Percentiles rank a stretch among this genome's conserved stretches.
Conservation (phyloP, 2,329 filamentous ascomycete species). For the Pseudogymnoascus verrucosus region DNA sequence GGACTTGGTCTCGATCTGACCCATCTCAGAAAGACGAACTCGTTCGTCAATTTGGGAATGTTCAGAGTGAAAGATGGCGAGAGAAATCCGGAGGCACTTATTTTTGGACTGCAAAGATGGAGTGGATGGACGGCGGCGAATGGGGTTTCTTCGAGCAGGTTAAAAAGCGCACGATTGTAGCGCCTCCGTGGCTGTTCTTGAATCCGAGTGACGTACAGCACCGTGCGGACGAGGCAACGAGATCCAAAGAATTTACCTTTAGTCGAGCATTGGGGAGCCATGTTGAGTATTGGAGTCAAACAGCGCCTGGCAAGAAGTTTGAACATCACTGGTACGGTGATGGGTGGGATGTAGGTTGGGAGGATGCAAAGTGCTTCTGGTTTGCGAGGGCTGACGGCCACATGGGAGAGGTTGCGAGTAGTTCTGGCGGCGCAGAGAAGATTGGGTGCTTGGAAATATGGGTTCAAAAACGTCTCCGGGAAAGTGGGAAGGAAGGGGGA, state of each 20-base stretch:
- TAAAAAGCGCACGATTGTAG: slow-evolving; percentile 34
- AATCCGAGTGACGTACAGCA: slow-evolving; percentile 29
- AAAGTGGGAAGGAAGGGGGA: slow-evolving; percentile 39
- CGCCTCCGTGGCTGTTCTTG: slow-evolving; percentile 33
- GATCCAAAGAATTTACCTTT: slow-evolving; percentile 30
- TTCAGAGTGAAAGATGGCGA: slow-evolving; percentile 41
- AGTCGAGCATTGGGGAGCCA: slow-evolving; percentile 35
- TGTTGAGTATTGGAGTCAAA: slow-evolving; percentile 41
- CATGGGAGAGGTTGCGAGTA: slow-evolving; percentile 19
- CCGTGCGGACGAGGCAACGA: slow-evolving; percentile 33
- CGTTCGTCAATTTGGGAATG: slow-evolving; percentile 39
- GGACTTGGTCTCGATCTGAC: slow-evolving; percentile 41
- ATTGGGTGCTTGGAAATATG: slow-evolving; percentile 52
- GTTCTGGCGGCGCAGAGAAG: slow-evolving; percentile 36
- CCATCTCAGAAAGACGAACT: slow-evolving; percentile 36
- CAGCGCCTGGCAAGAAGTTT: slow-evolving; percentile 36
- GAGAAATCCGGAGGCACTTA: slow-evolving; percentile 42
- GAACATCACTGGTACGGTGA: slow-evolving; percentile 46
- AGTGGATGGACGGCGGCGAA: slow-evolving; percentile 53
- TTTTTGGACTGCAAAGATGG: slow-evolving; percentile 55
- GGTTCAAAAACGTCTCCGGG: slow-evolving; percentile 45
- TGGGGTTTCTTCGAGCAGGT: slow-evolving; percentile 51
- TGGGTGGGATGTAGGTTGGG: slow-evolving; percentile 49
- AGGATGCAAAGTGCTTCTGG: slow-evolving; percentile 47
- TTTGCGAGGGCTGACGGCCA: slow-evolving; percentile 30